phyloP scores from a whole-genome alignment of 441 rosid genomes.

The Breynia disticha region DNA sequence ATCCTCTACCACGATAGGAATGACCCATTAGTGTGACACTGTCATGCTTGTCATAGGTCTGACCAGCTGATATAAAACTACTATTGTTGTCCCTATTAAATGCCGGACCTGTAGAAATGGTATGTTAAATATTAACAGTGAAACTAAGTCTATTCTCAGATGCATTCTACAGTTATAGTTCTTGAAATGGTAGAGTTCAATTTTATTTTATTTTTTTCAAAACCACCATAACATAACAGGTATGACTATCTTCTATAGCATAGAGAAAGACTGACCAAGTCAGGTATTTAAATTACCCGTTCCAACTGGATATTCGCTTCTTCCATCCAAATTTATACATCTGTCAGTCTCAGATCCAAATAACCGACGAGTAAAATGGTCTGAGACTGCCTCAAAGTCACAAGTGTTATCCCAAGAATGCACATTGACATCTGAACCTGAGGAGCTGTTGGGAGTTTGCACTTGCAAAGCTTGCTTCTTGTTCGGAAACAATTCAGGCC shows the following conservation, averaged over 20 bases:
- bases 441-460: slow-evolving; percentile 26
- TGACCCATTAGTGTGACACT: slow-evolving; percentile 42
- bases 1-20: slow-evolving; percentile 28
- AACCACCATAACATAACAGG: slow-evolving; percentile 38
- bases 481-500: slow-evolving; percentile 42
- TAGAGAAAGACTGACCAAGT: slow-evolving; percentile 42
- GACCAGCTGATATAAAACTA: slow-evolving; percentile 25
- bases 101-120: slow-evolving; percentile 31
- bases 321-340: slow-evolving; percentile 32
- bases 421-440: slow-evolving; percentile 27
- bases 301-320: slow-evolving; percentile 35
- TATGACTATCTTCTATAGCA: slow-evolving; percentile 35
- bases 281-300: slow-evolving; percentile 33
- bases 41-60: slow-evolving; percentile 28
- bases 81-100: slow-evolving; percentile 24
- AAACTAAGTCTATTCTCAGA: slow-evolving; percentile 30
- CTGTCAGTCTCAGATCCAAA: slow-evolving; percentile 41
- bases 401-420: slow-evolving; percentile 39
- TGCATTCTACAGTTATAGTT: slow-evolving; percentile 30
- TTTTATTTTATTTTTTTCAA: slow-evolving; percentile 37
- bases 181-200: slow-evolving; percentile 43
- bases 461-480: slow-evolving; percentile 54
- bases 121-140: slow-evolving; percentile 25
- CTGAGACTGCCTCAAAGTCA: slow-evolving; percentile 32
- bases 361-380: slow-evolving; percentile 37